Evolutionary conservation across 2,329 filamentous ascomycete species (phyloP), one percentile per base, ranked within the genome.

Genomic region (Fonsecaea pugnacius): DNA sequence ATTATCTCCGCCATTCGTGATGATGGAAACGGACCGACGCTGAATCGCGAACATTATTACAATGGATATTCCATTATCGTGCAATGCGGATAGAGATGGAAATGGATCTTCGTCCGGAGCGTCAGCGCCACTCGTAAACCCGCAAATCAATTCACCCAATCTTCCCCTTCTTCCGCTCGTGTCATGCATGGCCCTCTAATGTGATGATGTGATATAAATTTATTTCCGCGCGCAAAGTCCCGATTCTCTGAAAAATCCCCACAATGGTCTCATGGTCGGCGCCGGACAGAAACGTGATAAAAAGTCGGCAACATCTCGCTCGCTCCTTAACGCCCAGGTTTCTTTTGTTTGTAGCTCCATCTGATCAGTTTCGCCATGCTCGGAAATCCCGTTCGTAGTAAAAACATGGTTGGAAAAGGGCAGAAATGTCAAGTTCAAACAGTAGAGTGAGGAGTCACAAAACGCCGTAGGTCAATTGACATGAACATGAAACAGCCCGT

Each of bases 321-420:
- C 57, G 46, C 46, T 60, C 46, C 57, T 8, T 60, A 60, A 60
- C 57, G 57, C 57, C 57, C 32, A 30, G 33, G 43, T 32, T 51
- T 56, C n/a, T 50, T 51, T 27, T 40, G 35, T 48, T 43, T 46
- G 27, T 30, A 4, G 43, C 38, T 38, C 51, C 21, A 40, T 43
- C 32, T 48, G 40, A 27, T 53, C 51, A 36, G 33, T 18, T 53
- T 58, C 43, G 57, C 57, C 57, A 60, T 60, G 32, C 43, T 24
- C 48, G 30, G 32, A 50, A 32, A 52, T 27, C 10, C 27, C 38
- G 33, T 60, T 50, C 48, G 57, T 60, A 51, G 56, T 35, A 58
- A 60, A 60, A 24, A 43, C 35, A 36, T 21, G 35, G 24, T 35
- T 24, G 35, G 32, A 52, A 33, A 51, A 52, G 32, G 46, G 33